Conservation (phyloP, 176 grass and related monocot species). For the Eragrostis curvula region DNA sequence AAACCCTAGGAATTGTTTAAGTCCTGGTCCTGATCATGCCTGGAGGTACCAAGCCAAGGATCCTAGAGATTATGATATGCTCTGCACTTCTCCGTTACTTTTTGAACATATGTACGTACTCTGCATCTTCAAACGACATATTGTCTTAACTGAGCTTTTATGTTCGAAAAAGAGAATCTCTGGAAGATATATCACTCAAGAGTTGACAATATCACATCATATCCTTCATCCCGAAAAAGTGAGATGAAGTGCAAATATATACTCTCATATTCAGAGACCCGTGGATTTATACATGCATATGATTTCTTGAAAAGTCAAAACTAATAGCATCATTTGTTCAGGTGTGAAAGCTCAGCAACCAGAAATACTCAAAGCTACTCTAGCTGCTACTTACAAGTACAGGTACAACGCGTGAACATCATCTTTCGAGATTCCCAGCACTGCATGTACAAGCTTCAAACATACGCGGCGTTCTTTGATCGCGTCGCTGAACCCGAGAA, state of each 20-base stretch:
- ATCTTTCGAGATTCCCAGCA: background rate
- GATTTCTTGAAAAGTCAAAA: background rate
- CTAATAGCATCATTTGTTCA: background rate
- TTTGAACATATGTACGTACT: background rate
- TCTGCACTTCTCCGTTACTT: background rate
- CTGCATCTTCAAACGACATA: background rate
- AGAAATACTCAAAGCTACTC: background rate
- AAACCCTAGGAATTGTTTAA: slow-evolving; percentile 52
- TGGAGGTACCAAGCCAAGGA: slow-evolving; percentile 39
- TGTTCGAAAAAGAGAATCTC: background rate
- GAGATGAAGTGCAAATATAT: background rate
- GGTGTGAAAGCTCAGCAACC: background rate
- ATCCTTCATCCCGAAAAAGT: no score
- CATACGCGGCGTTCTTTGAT: background rate
- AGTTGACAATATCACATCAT: background rate
- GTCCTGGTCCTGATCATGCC: slow-evolving; percentile 28
- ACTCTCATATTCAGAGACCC: background rate
- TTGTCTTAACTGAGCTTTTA: background rate
- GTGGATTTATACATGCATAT: background rate
- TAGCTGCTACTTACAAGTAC: background rate
- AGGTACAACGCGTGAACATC: background rate
- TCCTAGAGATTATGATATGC: slow-evolving; percentile 26
- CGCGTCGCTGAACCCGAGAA: background rate
- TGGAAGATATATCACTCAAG: background rate
- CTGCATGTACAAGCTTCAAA: background rate